Base-by-base conservation (phyloP, 2,329 filamentous ascomycete species). In the Neophaeococcomyces aloes region DNA sequence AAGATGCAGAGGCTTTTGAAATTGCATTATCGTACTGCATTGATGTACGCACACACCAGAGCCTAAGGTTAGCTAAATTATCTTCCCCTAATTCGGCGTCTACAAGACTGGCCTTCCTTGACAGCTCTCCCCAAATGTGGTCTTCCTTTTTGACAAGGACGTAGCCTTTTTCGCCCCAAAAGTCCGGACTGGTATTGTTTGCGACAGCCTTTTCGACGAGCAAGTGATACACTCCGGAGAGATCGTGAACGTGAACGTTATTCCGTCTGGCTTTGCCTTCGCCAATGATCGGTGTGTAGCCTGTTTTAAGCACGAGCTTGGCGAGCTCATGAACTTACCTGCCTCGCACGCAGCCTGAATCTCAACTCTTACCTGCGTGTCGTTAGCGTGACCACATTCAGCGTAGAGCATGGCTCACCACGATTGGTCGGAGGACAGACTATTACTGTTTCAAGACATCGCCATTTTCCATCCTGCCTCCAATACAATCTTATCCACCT, bases 401-500 rank as follows among this genome's bases (percentile, higher is more conserved):
- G 21, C n/a, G 17, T 21, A 29, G 13, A 31, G 23, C 14, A 44
- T 21, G 25, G 40, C 40, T 13, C 35, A 4, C 72, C 78, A 50
- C 81, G 83, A 49, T 83, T 82, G 2, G 71, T 75, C 0, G 78
- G 76, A 5, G 79, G 78, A 48, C 75, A 81, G 2, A 83, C 67
- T 15, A 83, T 70, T 11, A 70, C 76, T 0, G 75, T 76, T 56
- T 74, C 76, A 3, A 79, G n/a, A n/a, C n/a, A n/a, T n/a, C 66
- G 0, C 60, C 60, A 5, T 67, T 62, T 0, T 61, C 60, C 43
- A 68, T 63, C 64, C 67, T 0, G 70, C 66, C 0, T 59, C 65
- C 0, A 81, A 64, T n/a, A 86, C 72, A 21, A 83, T 68, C 57
- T 77, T 74, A 61, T 88, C 83, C 3, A 85, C 74, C 54, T 78